These are phyloP conservation scores for Thermothelomyces thermophilus DNA, from an alignment of 2,329 filamentous ascomycete species.

Conservation along the genomic window DNA sequence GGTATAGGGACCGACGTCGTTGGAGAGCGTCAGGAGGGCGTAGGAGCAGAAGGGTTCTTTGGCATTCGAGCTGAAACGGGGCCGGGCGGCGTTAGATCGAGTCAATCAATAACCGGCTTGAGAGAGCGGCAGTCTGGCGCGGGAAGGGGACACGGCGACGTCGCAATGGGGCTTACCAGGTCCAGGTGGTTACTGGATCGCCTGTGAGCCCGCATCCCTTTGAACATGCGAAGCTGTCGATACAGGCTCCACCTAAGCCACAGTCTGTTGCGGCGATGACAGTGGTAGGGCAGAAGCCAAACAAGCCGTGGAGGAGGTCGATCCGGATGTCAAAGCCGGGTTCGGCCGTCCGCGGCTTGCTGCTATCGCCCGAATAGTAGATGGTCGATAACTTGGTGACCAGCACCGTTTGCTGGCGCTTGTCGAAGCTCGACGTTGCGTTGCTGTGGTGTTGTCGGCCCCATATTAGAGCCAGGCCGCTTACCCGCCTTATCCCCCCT, in stretches of 20 bases:
- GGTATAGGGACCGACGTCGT: constrained; percentile 30
- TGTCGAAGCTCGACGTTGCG: background rate
- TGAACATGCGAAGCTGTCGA: constrained; percentile 30
- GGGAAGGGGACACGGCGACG: no score
- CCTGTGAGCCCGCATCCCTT: constrained; percentile 29
- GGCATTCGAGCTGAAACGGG: background rate
- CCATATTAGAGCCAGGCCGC: background rate
- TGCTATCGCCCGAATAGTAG: constrained; percentile 28
- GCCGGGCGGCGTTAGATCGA: no score
- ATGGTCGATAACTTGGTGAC: constrained; percentile 9
- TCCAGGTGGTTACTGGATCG: constrained; percentile 23
- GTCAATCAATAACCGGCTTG: no score
- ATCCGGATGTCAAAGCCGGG: constrained; percentile 33
- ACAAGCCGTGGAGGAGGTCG: constrained; percentile 31
- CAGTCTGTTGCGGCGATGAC: constrained; percentile 34
- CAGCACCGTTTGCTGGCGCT: constrained; percentile 29
- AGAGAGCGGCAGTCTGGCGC: background rate
- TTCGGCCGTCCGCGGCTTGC: constrained; percentile 28
- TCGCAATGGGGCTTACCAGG: constrained; percentile 32
- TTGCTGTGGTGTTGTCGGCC: background rate
- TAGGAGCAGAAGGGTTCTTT: constrained; percentile 27
- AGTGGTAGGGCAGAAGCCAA: constrained; percentile 36
- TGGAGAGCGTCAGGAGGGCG: constrained; percentile 29
- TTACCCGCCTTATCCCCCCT: background rate
- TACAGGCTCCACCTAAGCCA: constrained; percentile 32